Base-by-base conservation (phyloP, 177 flowering plant genomes). In the Vitis hybrid region DNA sequence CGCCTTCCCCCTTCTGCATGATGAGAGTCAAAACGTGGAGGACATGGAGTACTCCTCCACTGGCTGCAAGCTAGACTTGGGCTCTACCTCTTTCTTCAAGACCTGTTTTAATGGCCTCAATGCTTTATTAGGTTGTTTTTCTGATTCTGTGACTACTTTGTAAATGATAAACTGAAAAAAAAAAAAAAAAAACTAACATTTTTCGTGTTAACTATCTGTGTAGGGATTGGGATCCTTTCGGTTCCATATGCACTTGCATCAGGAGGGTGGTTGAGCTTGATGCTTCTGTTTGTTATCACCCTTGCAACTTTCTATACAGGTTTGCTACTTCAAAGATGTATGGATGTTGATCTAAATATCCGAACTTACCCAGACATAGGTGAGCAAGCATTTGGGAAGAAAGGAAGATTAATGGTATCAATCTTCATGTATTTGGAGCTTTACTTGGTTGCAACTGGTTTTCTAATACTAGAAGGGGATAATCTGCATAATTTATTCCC, bases 141-240 rank as follows among this genome's bases (percentile, higher is more conserved):
- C 21, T 34, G 39, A 34, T 34, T 34, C 39, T 6, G 2, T 34
- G 5, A 34, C 39, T 34, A 34, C 39, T 34, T 34, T 6, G 4
- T 23, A 23, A 23, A 23, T 34, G 39, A 34, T 34, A 4, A 34
- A 34, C 39, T 6, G 6, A 32, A 32, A 32, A 32, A 32, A 32
- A 32, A 32, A 32, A 3, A 32, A 2, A 32, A 32, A 32, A 2
- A 32, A 17, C 17, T 17, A 17, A 17, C 17, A 32, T 32, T 2
- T 9, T 15, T 63, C 3, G 19, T 4, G 45, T 64, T 62, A 51
- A 39, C 17, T 62, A 66, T 55, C 8, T 39, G 1, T 7, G 51
- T 82, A 88, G 92, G 92, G 64, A 78, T 87, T 54, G 92, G 90
- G 51, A 78, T 88, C 34, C 69, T 88, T 6, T 83, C 92, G 59